Evolutionary conservation across 805 yeast species (phyloP).

Genomic region (Metschnikowia colocasiae): DNA sequence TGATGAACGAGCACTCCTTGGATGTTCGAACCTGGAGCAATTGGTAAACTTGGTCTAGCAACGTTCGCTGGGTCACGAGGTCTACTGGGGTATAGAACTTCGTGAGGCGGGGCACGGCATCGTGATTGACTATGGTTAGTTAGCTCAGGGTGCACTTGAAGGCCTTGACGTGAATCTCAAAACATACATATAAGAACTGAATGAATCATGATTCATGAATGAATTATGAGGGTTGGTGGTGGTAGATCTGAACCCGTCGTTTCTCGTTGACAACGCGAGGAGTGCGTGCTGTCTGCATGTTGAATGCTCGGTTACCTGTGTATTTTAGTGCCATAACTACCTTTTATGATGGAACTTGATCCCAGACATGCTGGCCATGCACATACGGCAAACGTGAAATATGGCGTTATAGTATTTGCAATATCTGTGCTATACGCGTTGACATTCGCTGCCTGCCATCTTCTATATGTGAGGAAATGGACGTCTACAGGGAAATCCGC

Average conservation of each 20-base stretch:
- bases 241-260: not conserved
- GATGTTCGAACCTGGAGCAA: constrained; percentile 68
- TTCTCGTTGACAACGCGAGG: constrained; percentile 2
- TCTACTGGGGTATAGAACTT: constrained; percentile 93
- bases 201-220: constrained; percentile 85
- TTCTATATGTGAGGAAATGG: constrained; percentile 35
- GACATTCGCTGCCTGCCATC: constrained; percentile 31
- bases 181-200: constrained; percentile 76
- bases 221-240: not conserved
- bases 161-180: not conserved
- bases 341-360: constrained; percentile 7
- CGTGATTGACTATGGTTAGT: constrained; percentile 65
- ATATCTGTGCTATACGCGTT: constrained; percentile 40
- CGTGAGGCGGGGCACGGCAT: constrained; percentile 83
- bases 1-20: constrained; percentile 80
- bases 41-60: constrained; percentile 78
- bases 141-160: not conserved
- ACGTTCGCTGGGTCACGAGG: constrained; percentile 71
- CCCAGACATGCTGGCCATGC: constrained; percentile 47
- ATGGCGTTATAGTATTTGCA: constrained; percentile 52
- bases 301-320: not conserved
- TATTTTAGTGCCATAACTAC: not conserved
- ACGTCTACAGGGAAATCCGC: constrained; percentile 33
- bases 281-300: not conserved
- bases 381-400: constrained; percentile 56